Percentiles rank a stretch among this genome's conserved stretches.
These are phyloP conservation scores for Selenicereus undatus DNA, from an alignment of 148 eudicot genomes.

Conservation along the genomic window DNA sequence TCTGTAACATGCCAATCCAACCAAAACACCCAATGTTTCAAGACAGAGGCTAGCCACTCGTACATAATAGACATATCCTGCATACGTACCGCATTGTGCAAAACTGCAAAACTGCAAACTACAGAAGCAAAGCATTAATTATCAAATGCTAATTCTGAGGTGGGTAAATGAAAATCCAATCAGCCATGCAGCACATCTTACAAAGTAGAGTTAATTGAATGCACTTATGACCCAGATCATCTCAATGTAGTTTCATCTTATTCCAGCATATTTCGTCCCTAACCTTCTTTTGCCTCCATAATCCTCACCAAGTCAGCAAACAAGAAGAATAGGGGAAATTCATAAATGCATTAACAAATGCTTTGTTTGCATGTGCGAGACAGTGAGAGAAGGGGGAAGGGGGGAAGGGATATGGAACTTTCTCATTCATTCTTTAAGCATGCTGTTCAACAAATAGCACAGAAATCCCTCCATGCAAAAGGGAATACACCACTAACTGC, in stretches of 20 bases:
- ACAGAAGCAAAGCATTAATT: not conserved
- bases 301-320: too few species aligned
- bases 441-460: slow-evolving; percentile 14
- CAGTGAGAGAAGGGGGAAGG: not conserved
- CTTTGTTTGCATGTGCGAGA: not conserved
- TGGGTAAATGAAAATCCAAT: too few species aligned
- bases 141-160: not conserved
- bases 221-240: too few species aligned
- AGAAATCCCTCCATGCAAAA: slow-evolving; percentile 4
- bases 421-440: slow-evolving; percentile 18
- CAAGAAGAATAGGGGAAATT: too few species aligned
- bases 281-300: too few species aligned
- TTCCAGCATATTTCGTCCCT: too few species aligned
- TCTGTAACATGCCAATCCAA: not conserved
- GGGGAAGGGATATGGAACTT: not conserved
- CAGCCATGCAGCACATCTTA: too few species aligned
- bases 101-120: not conserved
- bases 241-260: too few species aligned
- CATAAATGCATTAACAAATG: not conserved
- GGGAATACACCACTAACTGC: slow-evolving; percentile 10
- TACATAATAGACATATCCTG: not conserved
- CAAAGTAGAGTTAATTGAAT: too few species aligned
- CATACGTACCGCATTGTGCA: not conserved
- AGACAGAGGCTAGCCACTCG: not conserved
- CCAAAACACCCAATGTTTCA: not conserved